Percentiles rank a stretch among this genome's conserved stretches.
phyloP scores from a whole-genome alignment of 2,329 filamentous ascomycete species.

The Pseudomassariella vexata region DNA sequence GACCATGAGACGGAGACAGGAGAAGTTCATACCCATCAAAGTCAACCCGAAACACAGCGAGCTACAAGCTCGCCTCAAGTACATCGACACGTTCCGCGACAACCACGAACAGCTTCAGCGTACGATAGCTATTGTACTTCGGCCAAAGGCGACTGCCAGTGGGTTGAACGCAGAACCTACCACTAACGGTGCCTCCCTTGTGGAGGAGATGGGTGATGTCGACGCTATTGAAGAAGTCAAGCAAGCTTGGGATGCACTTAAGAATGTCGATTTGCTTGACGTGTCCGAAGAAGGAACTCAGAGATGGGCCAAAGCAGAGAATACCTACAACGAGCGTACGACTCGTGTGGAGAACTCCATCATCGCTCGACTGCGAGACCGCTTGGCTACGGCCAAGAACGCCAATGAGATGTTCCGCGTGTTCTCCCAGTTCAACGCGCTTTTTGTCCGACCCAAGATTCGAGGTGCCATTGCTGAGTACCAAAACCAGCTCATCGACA shows the following conservation, averaged over 20 bases:
- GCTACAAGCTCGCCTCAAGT: conserved; percentile 85
- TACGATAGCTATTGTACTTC: conserved; percentile 95
- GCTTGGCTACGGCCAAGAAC: conserved; percentile 90
- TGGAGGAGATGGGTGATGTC: conserved; percentile 94
- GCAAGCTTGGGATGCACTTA: conserved; percentile 88
- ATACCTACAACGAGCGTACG: conserved; percentile 94
- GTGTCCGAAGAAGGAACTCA: conserved; percentile 85
- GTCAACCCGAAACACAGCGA: conserved; percentile 82
- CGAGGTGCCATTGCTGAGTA: conserved; percentile 96
- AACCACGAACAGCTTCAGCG: conserved; percentile 97
- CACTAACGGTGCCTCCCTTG: conserved; percentile 60
- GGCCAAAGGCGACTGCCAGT: conserved; percentile 59
- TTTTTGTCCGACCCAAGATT: conserved; percentile 98
- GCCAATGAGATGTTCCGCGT: conserved; percentile 99
- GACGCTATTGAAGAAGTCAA: conserved; percentile 95
- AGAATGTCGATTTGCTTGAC: conserved; percentile 92
- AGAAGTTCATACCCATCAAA: conserved; percentile 99
- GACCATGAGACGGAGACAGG: conserved; percentile 84
- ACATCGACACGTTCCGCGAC: conserved; percentile 89
- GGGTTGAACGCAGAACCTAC: conserved; percentile 43
- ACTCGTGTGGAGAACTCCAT: conserved; percentile 98
- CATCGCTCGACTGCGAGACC: conserved; percentile 87
- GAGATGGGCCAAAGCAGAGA: conserved; percentile 88
- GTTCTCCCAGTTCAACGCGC: conserved; percentile 98
- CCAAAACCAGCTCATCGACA: conserved; percentile 95